Evolutionary conservation across 2,329 filamentous ascomycete species (phyloP).

Genomic region (Cylindrodendrum hubeiense): DNA sequence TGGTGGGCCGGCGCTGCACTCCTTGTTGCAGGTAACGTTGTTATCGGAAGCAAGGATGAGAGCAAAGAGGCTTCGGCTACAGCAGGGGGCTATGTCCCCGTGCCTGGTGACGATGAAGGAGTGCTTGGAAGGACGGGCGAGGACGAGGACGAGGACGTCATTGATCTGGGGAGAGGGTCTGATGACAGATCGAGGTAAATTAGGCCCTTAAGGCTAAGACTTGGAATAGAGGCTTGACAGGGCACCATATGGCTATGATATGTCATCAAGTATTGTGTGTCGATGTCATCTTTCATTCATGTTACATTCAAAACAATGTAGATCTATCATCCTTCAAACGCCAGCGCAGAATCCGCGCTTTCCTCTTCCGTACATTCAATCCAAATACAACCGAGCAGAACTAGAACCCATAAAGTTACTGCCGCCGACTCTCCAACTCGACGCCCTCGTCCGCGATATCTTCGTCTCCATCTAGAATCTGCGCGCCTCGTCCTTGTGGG

Average conservation of each 20-base stretch:
- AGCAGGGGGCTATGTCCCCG: constrained; percentile 46
- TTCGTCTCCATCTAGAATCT: constrained; percentile 58
- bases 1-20: constrained; percentile 83
- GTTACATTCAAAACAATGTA: constrained; percentile 23
- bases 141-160: constrained; percentile 50
- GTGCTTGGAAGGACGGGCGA: constrained; percentile 38
- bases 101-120: constrained; percentile 42
- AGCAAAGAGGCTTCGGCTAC: constrained; percentile 40
- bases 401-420: constrained; percentile 11
- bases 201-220: neutral
- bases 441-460: constrained; percentile 56
- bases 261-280: neutral
- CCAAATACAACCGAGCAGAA: constrained; percentile 11
- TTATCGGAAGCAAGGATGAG: constrained; percentile 79
- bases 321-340: constrained; percentile 35
- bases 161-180: constrained; percentile 48
- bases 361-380: constrained; percentile 31
- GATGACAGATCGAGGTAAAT: constrained; percentile 35
- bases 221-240: neutral
- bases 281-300: neutral
- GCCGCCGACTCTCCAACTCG: constrained; percentile 56
- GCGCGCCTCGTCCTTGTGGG: constrained; percentile 60
- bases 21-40: constrained; percentile 81
- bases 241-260: neutral
- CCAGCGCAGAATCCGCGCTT: constrained; percentile 33